Evolutionary conservation across 345 rosid species (phyloP), one percentile per base, ranked within the genome.

Genomic region (Lepidium africanum): DNA sequence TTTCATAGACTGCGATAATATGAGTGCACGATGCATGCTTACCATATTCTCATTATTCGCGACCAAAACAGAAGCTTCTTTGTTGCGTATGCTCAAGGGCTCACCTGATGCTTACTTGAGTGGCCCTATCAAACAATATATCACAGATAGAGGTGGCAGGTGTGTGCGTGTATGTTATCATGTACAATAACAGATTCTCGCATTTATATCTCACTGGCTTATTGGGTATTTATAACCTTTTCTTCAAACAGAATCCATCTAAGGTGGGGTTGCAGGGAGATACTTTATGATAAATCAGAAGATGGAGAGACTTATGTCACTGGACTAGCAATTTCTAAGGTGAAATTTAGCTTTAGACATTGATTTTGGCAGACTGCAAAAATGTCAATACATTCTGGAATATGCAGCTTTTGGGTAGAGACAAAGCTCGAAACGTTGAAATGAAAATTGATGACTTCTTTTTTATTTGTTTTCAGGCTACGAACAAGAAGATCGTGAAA

Each of bases 1-100:
- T 51, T 94, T 94, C 77, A 94, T 94, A 51, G 99, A 94, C 76
- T 94, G 99, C 48, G 97, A 94, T 79, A 94, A 89, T 81, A 94
- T 94, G 81, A 94, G 99, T 69, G 99, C 99, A 15, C 86, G 99
- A 38, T 94, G 99, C 76, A 94, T 94, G 99, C 96, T 94, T 50
- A 94, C 99, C 9, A 94, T 94, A 81, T 94, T 94, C 82, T 87
- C 99, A 5, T 76, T 94, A 79, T 94, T 94, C 77, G 99, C 99
- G 57, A 91, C 99, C 21, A 94, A 94, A 76, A 94, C 97, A n/a
- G 96, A 94, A 80, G 99, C 99, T 73, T 94, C 99, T 62, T 69
- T 94, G 69, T 79, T 94, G 78, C 97, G 97, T 21, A 91, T 94
- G 99, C 97, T 94, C 50, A 94, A 94, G 82, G 99, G 99, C 70